Percentiles rank a stretch among this genome's conserved stretches.
phyloP scores from a whole-genome alignment of 2,329 filamentous ascomycete species.

The Trichoderma asperellum region DNA sequence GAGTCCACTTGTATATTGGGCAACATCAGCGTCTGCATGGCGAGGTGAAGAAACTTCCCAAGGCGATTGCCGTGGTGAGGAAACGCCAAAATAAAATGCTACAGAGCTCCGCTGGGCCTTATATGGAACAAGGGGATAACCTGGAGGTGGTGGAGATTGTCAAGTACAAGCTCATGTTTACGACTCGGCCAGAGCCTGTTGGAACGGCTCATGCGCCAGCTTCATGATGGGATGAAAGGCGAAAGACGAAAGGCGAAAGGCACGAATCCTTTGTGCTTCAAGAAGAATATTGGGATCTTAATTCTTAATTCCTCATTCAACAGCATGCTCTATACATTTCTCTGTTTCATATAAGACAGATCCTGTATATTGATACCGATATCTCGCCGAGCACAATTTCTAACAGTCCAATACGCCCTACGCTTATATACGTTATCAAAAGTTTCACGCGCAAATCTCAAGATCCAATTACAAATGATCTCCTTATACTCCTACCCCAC shows the following conservation, averaged over 20 bases:
- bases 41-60: slow-evolving; percentile 84
- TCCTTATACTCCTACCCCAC: not conserved
- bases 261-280: not conserved
- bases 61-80: slow-evolving; percentile 77
- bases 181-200: slow-evolving; percentile 82
- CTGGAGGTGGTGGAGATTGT: slow-evolving; percentile 88
- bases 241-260: too few relatives aligned
- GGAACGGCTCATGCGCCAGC: slow-evolving; percentile 48
- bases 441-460: not conserved
- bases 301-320: not conserved
- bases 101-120: slow-evolving; percentile 48
- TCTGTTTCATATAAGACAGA: not conserved
- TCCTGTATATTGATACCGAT: not conserved
- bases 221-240: not conserved
- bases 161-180: slow-evolving; percentile 85
- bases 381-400: not conserved
- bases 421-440: not conserved
- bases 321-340: not conserved
- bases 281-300: not conserved
- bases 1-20: slow-evolving; percentile 85
- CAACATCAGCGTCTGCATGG: slow-evolving; percentile 86
- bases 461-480: not conserved
- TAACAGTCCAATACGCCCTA: not conserved
- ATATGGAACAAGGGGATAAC: slow-evolving; percentile 48
- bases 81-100: slow-evolving; percentile 53